A percentile compares a stretch with the other conserved stretches of the same genome.
Conservation (phyloP, 2,329 filamentous ascomycete species). For the Botrytis deweyae region DNA sequence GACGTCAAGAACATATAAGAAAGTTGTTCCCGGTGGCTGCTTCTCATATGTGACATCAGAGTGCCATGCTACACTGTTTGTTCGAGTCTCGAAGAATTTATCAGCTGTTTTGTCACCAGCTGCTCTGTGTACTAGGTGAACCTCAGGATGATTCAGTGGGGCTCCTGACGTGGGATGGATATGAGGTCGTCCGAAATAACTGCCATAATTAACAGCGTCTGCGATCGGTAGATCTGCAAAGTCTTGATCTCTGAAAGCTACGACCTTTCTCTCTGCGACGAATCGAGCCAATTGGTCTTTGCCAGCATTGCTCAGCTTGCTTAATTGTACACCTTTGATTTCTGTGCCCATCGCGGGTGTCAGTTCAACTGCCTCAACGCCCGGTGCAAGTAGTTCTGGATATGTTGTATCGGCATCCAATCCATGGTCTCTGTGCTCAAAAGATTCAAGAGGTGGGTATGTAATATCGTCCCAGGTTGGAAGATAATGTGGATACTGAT, state of each 20-base stretch:
- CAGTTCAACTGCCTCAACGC: conserved; percentile 56
- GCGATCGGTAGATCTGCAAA: conserved; percentile 68
- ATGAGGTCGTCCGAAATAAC: conserved; percentile 79
- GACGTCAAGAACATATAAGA: conserved; percentile 82
- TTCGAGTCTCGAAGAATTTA: conserved; percentile 66
- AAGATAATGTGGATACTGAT: conserved; percentile 56
- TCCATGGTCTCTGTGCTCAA: conserved; percentile 73
- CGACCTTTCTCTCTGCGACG: conserved; percentile 75
- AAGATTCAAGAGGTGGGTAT: conserved; percentile 65
- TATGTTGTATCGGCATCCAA: conserved; percentile 70
- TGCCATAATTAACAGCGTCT: conserved; percentile 66
- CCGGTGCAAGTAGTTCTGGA: conserved; percentile 62
- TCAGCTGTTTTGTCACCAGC: conserved; percentile 60
- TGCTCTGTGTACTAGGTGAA: conserved; percentile 76
- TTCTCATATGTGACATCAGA: conserved; percentile 84
- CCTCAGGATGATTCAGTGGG: conserved; percentile 69
- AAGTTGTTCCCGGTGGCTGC: conserved; percentile 87
- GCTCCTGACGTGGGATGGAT: conserved; percentile 78
- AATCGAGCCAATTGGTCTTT: conserved; percentile 76
- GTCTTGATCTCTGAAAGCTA: conserved; percentile 75
- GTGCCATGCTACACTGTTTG: conserved; percentile 85
- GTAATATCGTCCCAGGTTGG: conserved; percentile 65
- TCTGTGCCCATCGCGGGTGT: conserved; percentile 75
- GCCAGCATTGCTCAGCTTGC: conserved; percentile 62
- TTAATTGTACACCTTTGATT: conserved; percentile 69